Percentiles rank a stretch among this genome's conserved stretches.
These are phyloP conservation scores for Exserohilum rostratum DNA, from an alignment of 2,329 filamentous ascomycete genomes.

Conservation along the genomic window DNA sequence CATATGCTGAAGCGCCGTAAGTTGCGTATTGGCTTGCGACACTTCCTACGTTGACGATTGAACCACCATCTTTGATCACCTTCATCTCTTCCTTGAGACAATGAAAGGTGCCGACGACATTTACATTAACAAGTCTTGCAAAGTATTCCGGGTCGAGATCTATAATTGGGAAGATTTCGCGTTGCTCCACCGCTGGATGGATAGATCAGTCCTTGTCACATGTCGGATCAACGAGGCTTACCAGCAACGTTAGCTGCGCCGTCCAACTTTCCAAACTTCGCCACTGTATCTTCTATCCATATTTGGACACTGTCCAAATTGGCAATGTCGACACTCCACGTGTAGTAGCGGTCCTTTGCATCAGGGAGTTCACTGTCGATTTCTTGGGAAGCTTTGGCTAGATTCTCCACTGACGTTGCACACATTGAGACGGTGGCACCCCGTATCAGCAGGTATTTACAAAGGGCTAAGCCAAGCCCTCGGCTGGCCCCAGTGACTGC, in stretches of 20 bases:
- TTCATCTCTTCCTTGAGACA: conserved; percentile 34
- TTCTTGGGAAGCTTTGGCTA: conserved; percentile 1
- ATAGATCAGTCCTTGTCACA: too few species aligned
- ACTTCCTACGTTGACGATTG: conserved; percentile 19
- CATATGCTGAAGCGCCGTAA: conserved; percentile 52
- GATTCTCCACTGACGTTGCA: conserved; percentile 4
- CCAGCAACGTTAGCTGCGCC: conserved; percentile 53
- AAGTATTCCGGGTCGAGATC: conserved; percentile 23
- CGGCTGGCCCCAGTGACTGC: conserved; percentile 5
- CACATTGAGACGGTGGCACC: conserved; percentile 4
- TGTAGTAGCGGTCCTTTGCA: conserved; percentile 4
- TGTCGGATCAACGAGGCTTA: not conserved
- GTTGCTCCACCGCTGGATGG: conserved; percentile 7
- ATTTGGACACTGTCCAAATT: conserved; percentile 4
- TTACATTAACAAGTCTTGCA: conserved; percentile 38
- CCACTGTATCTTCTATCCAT: conserved; percentile 46
- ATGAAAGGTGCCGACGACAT: conserved; percentile 48
- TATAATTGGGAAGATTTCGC: conserved; percentile 9
- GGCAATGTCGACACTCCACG: conserved; percentile 3
- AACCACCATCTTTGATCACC: conserved; percentile 22
- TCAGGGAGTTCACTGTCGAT: conserved; percentile 5
- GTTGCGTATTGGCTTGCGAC: conserved; percentile 32
- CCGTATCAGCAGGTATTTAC: conserved; percentile 4
- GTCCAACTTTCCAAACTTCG: conserved; percentile 45
- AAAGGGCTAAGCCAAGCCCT: conserved; percentile 1